These are phyloP conservation scores for Solanum chaucha DNA, from an alignment of 257 asterid genomes.

Conservation along the genomic window DNA sequence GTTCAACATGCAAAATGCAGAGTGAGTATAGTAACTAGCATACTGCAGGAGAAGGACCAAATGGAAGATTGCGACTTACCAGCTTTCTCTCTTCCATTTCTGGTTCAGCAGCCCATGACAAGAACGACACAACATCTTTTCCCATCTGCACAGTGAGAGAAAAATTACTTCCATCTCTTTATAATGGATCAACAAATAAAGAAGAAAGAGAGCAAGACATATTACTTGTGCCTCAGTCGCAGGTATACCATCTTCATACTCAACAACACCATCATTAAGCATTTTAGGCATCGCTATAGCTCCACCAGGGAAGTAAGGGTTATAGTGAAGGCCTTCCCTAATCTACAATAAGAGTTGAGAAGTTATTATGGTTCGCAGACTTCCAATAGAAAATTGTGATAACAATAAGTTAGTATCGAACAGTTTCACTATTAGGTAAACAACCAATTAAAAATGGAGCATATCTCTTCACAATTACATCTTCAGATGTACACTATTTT, in stretches of 20 bases:
- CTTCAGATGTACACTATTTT: not conserved
- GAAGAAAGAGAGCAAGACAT: not conserved
- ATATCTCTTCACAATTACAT: not conserved
- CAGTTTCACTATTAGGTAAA: not conserved
- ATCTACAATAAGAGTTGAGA: constrained; percentile 20
- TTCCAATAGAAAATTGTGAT: not conserved
- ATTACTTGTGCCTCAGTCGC: constrained; percentile 72
- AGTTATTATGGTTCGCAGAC: not conserved
- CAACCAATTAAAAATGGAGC: not conserved
- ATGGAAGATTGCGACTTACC: constrained; percentile 17
- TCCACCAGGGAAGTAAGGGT: constrained; percentile 79
- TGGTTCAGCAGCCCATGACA: constrained; percentile 80
- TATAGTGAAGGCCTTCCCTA: constrained; percentile 61
- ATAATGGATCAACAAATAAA: not conserved
- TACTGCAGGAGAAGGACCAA: not conserved
- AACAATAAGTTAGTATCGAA: not conserved
- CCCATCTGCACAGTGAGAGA: constrained; percentile 41
- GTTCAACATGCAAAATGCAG: not conserved
- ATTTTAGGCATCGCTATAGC: constrained; percentile 78
- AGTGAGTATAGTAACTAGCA: not conserved
- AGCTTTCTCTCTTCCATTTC: constrained; percentile 77
- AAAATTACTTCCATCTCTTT: not conserved
- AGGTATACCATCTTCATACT: constrained; percentile 71
- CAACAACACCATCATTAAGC: constrained; percentile 71
- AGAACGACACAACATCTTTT: constrained; percentile 52